Conservation (phyloP, 2,329 filamentous ascomycete species). For the Fusarium guadeloupense region DNA sequence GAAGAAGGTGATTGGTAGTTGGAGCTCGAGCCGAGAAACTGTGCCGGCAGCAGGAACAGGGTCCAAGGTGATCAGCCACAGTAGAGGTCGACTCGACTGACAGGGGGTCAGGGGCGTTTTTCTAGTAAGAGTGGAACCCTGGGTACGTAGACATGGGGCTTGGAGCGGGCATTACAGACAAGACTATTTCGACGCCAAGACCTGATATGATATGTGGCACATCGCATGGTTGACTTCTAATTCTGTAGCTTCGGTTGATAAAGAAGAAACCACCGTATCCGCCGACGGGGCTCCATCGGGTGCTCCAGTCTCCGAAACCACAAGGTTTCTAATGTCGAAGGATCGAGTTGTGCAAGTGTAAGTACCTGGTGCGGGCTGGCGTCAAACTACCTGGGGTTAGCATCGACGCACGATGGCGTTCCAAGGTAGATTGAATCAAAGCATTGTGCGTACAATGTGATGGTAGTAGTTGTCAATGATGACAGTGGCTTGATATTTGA, state of each 20-base stretch:
- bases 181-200: slow-evolving; percentile 33
- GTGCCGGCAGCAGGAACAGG: slow-evolving; percentile 29
- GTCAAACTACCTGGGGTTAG: too few species aligned
- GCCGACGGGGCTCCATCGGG: slow-evolving; percentile 10
- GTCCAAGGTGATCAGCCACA: slow-evolving; percentile 35
- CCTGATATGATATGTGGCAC: slow-evolving; percentile 24
- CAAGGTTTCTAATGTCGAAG: slow-evolving; percentile 11
- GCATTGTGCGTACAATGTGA: not conserved
- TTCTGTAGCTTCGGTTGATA: slow-evolving; percentile 8
- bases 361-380: not conserved
- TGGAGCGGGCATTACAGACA: slow-evolving; percentile 13
- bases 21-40: slow-evolving; percentile 26
- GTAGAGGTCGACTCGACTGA: slow-evolving; percentile 2
- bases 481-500: slow-evolving; percentile 23
- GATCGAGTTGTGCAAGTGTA: not conserved
- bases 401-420: not conserved
- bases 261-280: not conserved
- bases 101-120: slow-evolving; percentile 4
- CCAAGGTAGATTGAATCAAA: not conserved
- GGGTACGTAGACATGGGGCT: not conserved
- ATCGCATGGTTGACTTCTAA: slow-evolving; percentile 20
- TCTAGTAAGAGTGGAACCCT: slow-evolving; percentile 21
- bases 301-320: slow-evolving; percentile 24
- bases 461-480: slow-evolving; percentile 15
- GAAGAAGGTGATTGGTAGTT: slow-evolving; percentile 23